A percentile compares a stretch with the other conserved stretches of the same genome.
Conservation (phyloP, 2,329 filamentous ascomycete genomes). For the Cephalotrichum gorgonifer region DNA sequence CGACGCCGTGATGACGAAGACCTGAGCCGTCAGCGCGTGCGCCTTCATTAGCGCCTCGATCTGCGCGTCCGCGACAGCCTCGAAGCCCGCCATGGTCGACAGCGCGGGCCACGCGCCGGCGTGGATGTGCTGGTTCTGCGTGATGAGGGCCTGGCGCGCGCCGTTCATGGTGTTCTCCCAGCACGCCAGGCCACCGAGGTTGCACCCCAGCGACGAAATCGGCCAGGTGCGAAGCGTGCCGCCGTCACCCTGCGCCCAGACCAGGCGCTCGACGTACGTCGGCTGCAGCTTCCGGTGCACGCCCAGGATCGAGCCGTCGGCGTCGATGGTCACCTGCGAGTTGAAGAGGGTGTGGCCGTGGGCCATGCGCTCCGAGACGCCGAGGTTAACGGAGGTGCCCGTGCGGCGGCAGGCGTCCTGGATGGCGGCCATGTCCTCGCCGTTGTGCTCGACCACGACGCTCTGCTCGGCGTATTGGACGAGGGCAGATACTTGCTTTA, state of each 20-base stretch:
- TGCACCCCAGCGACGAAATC: neutral
- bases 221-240: slow-evolving; percentile 24
- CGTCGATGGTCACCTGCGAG: slow-evolving; percentile 35
- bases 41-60: neutral
- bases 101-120: neutral
- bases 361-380: slow-evolving; percentile 35
- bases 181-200: neutral
- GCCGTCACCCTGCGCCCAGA: slow-evolving; percentile 42
- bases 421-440: slow-evolving; percentile 31
- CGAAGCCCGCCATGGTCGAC: neutral
- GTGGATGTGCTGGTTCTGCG: neutral
- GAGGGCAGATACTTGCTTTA: neutral
- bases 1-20: neutral
- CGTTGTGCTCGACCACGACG: slow-evolving; percentile 33
- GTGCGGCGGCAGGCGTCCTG: slow-evolving; percentile 24
- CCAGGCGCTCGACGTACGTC: slow-evolving; percentile 47
- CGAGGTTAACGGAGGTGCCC: slow-evolving; percentile 32
- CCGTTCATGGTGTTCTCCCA: neutral
- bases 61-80: neutral
- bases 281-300: slow-evolving; percentile 45
- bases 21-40: neutral
- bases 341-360: slow-evolving; percentile 40
- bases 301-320: slow-evolving; percentile 30
- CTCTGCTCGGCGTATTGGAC: slow-evolving; percentile 22
- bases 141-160: neutral